Percentiles rank a stretch among this genome's conserved stretches.
These are phyloP conservation scores for Cladosporium halotolerans DNA, from an alignment of 2,329 filamentous ascomycete genomes.

Conservation along the genomic window DNA sequence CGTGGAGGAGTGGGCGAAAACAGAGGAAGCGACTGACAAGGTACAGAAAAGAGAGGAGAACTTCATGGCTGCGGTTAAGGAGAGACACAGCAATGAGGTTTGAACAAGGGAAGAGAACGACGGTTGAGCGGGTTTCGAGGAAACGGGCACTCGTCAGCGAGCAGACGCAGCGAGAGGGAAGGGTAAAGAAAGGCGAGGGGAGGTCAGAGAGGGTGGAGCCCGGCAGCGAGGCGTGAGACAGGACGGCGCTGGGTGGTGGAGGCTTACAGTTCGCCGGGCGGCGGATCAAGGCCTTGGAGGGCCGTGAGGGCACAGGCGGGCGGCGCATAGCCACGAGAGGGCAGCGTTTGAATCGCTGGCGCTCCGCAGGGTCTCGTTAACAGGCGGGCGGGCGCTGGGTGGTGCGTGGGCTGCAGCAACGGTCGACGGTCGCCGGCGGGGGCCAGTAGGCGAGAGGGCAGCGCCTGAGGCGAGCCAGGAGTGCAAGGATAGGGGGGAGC, in stretches of 20 bases:
- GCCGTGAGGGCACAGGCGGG: background rate
- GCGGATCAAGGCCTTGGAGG: background rate
- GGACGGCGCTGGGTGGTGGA: conserved; percentile 2
- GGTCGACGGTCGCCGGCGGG: conserved; percentile 3
- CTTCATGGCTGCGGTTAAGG: conserved; percentile 14
- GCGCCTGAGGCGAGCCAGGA: background rate
- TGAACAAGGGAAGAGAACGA: conserved; percentile 1
- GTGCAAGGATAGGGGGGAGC: conserved; percentile 1
- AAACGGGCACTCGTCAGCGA: conserved; percentile 10
- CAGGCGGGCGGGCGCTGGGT: background rate
- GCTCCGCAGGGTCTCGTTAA: background rate
- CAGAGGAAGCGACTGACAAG: conserved; percentile 8
- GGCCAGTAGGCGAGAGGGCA: background rate
- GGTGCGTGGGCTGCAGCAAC: conserved; percentile 7
- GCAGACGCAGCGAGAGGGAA: background rate
- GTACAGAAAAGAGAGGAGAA: conserved; percentile 13
- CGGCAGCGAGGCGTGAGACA: conserved; percentile 4
- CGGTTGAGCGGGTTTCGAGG: conserved; percentile 2
- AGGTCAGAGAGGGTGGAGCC: background rate
- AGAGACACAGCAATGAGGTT: conserved; percentile 3
- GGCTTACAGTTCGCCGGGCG: conserved; percentile 1
- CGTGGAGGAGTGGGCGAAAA: conserved; percentile 8
- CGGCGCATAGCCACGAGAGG: background rate
- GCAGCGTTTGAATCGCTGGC: background rate
- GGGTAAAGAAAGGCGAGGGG: conserved; percentile 8